A percentile compares a stretch with the other conserved stretches of the same genome.
These are phyloP conservation scores for Fraxinus dipetala DNA, from an alignment of 305 asterid genomes.

Conservation along the genomic window DNA sequence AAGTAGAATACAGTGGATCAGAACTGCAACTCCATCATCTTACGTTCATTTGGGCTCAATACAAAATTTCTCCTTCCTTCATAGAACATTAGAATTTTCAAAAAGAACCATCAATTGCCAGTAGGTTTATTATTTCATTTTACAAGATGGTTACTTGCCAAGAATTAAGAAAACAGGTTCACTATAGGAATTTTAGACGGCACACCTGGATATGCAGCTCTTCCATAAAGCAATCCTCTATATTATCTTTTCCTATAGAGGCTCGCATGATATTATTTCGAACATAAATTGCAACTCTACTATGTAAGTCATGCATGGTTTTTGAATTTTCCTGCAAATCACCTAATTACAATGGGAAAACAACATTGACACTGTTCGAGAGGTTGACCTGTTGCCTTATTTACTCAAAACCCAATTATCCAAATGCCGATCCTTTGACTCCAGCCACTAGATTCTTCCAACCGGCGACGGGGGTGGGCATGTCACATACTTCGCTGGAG, in stretches of 20 bases:
- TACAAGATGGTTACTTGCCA: not conserved
- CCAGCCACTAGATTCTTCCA: conserved; percentile 58
- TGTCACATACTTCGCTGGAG: conserved; percentile 53
- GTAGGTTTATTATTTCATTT: not conserved
- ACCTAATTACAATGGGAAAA: not conserved
- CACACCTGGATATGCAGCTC: not conserved
- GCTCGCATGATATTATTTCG: not conserved
- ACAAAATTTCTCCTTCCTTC: not conserved
- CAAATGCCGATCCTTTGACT: not conserved
- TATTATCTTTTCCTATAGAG: not conserved
- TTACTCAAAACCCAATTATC: not conserved
- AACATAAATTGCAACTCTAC: not conserved
- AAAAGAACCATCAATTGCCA: not conserved
- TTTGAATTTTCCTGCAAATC: not conserved
- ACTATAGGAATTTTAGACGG: not conserved
- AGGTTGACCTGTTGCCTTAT: not conserved
- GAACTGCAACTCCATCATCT: not conserved
- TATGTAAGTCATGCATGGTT: not conserved
- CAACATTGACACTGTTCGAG: not conserved
- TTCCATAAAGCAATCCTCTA: not conserved
- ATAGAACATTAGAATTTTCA: not conserved
- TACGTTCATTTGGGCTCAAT: not conserved
- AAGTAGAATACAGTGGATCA: not conserved
- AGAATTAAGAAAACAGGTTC: not conserved
- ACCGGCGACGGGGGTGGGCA: conserved; percentile 91